Percentiles rank a stretch among this genome's conserved stretches.
Conservation (phyloP, 805 yeast species). For the Cyberlindnera veronae region DNA sequence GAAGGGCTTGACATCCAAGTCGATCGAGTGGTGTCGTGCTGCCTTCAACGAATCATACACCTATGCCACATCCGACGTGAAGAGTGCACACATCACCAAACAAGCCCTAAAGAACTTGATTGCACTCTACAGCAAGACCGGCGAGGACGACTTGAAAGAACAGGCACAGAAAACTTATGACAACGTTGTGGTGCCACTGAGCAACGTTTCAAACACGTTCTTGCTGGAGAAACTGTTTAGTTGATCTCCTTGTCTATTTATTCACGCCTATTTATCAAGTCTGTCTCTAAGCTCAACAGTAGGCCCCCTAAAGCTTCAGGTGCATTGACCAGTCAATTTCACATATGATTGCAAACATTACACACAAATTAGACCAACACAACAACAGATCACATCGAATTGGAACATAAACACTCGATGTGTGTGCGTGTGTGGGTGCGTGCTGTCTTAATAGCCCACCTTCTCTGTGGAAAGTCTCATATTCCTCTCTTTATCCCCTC, state of each 20-base stretch:
- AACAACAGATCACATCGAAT: too few relatives aligned
- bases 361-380: too few relatives aligned
- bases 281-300: too few relatives aligned
- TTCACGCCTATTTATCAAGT: too few relatives aligned
- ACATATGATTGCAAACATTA: too few relatives aligned
- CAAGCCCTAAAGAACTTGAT: slow-evolving; percentile 34
- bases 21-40: slow-evolving; percentile 40
- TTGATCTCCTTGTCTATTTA: too few relatives aligned
- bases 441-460: too few relatives aligned
- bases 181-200: slow-evolving; percentile 7
- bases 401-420: slow-evolving; percentile 6
- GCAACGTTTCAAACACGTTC: slow-evolving; percentile 3
- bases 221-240: slow-evolving; percentile 10
- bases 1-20: slow-evolving; percentile 30
- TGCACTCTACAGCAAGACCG: slow-evolving; percentile 14
- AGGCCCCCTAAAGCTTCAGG: too few relatives aligned
- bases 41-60: slow-evolving; percentile 33
- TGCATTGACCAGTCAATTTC: too few relatives aligned
- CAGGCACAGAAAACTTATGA: slow-evolving; percentile 14
- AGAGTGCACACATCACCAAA: slow-evolving; percentile 37
- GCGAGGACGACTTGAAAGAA: slow-evolving; percentile 13
- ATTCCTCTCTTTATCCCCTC: background rate
- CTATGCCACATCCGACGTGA: slow-evolving; percentile 31
- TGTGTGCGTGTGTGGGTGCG: too few relatives aligned
- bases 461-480: background rate